Base-by-base conservation (phyloP, 805 yeast genomes). In the Metschnikowia lochheadii region DNA sequence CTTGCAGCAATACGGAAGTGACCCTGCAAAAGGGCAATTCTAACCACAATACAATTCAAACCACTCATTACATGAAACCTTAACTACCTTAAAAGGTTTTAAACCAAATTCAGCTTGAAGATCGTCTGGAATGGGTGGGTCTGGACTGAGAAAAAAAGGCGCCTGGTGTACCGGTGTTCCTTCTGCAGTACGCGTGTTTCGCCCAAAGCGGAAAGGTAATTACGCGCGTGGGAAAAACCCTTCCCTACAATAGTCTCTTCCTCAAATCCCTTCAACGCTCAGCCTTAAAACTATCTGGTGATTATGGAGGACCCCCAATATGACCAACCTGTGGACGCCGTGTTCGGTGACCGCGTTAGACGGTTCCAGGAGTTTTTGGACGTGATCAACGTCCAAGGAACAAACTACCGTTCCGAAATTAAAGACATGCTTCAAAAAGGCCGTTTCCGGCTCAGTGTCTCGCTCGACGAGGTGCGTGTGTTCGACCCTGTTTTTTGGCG, bases 361-460 rank as follows among this genome's bases (percentile, higher is more conserved):
- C 77, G 85, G 58, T 92, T 92, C 70, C 90, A 87, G 57, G 97
- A 92, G 60, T 92, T 91, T 63, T 72, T 94, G 43, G 87, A 83
- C 56, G 76, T 82, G 21, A 59, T 69, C 49, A 65, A 61, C 50
- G 79, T 79, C 50, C 76, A 73, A 17, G 76, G 78, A 38, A 78
- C 86, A 0, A 80, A 82, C 55, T 88, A 90, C 69, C 79, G 82
- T 55, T 85, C 81, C 47, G 79, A 78, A 46, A 85, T 94, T 56
- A 81, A 84, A 56, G 76, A 81, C 33, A 84, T 94, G 87, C 81
- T 91, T 44, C 74, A 77, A 55, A 80, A 81, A 59, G 84, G 84
- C 43, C 76, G 78, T 49, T 78, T 80, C 55, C 78, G 99, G 60
- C 72, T 92, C 40, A 72, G 77, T 2, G 84, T 92, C 2, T 82